These are phyloP conservation scores for Flammula alnicola DNA, from an alignment of 1,284 basidiomycete species.

Conservation along the genomic window DNA sequence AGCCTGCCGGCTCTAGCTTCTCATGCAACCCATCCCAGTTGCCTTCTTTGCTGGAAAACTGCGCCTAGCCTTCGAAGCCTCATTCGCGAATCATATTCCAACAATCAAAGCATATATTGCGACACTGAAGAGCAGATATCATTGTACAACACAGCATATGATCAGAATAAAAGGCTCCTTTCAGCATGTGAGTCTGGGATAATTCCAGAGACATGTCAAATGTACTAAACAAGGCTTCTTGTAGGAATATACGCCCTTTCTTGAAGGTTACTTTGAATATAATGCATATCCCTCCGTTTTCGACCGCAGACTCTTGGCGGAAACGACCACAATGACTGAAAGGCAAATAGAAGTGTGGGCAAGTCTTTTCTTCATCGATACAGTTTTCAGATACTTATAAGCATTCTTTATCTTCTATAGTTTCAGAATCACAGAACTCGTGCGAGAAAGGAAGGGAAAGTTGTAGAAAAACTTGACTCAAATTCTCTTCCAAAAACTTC, in stretches of 20 bases:
- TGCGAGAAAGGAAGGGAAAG: conserved; percentile 31
- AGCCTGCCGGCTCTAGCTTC: no score
- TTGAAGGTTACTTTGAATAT: conserved; percentile 54
- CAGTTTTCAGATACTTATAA: no score
- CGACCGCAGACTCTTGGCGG: conserved; percentile 49
- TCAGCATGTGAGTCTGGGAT: no score
- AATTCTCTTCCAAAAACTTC: not conserved
- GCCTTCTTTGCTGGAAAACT: no score
- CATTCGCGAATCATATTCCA: no score
- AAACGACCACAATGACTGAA: conserved; percentile 49
- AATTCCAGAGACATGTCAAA: no score
- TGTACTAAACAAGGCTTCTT: not conserved
- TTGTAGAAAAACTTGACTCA: conserved; percentile 16
- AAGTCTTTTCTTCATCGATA: conserved; percentile 13
- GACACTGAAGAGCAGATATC: no score
- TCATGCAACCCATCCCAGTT: no score
- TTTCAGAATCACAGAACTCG: conserved; percentile 52
- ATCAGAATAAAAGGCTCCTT: no score
- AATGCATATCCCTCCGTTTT: conserved; percentile 53
- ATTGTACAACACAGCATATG: no score
- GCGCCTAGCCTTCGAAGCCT: no score
- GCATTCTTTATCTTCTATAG: conserved; percentile 18
- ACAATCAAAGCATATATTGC: no score
- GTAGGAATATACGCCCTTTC: conserved; percentile 50
- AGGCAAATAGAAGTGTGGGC: conserved; percentile 68